phyloP scores from a whole-genome alignment of 257 asterid species.

The Ilex aquifolium region DNA sequence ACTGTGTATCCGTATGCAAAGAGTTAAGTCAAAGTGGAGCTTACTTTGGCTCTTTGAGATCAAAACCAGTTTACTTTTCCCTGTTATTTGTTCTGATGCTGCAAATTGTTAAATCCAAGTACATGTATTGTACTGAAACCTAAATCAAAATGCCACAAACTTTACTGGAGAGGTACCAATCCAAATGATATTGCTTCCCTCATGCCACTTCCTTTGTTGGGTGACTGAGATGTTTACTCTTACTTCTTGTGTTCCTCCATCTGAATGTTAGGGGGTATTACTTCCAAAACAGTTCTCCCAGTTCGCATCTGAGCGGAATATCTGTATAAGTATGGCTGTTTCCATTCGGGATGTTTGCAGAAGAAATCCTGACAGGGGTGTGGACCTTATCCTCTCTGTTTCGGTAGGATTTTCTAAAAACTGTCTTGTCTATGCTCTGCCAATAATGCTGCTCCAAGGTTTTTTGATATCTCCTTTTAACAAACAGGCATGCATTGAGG shows the following conservation, averaged over 20 bases:
- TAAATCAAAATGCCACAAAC: background rate
- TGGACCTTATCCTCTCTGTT: constrained; percentile 85
- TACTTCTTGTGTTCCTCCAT: constrained; percentile 13
- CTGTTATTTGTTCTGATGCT: no score
- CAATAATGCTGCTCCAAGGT: constrained; percentile 19
- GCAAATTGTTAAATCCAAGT: no score
- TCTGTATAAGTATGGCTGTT: constrained; percentile 74
- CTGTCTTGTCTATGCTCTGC: constrained; percentile 18
- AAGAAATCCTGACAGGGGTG: constrained; percentile 95
- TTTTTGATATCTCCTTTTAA: constrained; percentile 24
- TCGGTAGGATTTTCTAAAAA: constrained; percentile 54
- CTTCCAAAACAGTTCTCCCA: constrained; percentile 46
- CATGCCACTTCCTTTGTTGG: background rate
- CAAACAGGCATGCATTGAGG: constrained; percentile 78
- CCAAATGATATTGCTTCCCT: background rate
- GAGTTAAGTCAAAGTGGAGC: no score
- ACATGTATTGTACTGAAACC: background rate
- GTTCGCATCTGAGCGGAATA: constrained; percentile 48
- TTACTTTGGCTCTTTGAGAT: no score
- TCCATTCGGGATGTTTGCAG: constrained; percentile 83
- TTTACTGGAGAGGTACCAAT: background rate
- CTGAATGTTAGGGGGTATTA: constrained; percentile 61
- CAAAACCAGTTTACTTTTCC: no score
- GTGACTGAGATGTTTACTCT: background rate
- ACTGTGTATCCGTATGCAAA: no score